These are phyloP conservation scores for Clohesyomyces aquaticus DNA, from an alignment of 495 filamentous ascomycete species.

Conservation along the genomic window DNA sequence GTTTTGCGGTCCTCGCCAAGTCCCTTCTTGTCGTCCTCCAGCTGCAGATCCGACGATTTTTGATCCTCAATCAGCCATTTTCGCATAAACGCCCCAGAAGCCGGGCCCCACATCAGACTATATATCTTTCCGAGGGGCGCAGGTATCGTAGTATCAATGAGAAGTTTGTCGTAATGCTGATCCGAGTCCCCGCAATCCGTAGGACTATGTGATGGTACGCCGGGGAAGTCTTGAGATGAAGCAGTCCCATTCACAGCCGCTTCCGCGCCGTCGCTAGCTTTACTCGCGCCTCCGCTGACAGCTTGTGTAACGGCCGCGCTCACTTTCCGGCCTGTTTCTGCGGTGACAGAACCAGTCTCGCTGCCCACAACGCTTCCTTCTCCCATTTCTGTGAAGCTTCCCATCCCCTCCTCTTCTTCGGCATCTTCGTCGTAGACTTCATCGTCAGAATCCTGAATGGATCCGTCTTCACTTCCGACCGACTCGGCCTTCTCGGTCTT, in stretches of 20 bases:
- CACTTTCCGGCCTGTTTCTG: slow-evolving; percentile 65
- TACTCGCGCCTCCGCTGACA: slow-evolving; percentile 45
- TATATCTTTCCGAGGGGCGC: slow-evolving; percentile 94
- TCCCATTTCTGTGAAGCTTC: slow-evolving; percentile 63
- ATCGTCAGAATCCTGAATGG: slow-evolving; percentile 60
- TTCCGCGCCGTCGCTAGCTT: slow-evolving; percentile 58
- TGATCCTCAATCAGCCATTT: slow-evolving; percentile 86
- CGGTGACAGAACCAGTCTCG: slow-evolving; percentile 59
- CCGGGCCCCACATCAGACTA: slow-evolving; percentile 79
- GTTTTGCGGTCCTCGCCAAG: slow-evolving; percentile 72
- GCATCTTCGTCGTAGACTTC: slow-evolving; percentile 67
- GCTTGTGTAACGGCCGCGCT: slow-evolving; percentile 61
- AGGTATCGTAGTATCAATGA: slow-evolving; percentile 83
- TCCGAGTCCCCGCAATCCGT: slow-evolving; percentile 80
- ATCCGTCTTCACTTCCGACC: slow-evolving; percentile 58
- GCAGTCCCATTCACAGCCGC: slow-evolving; percentile 58
- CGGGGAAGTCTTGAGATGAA: slow-evolving; percentile 73
- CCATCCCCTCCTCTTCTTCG: slow-evolving; percentile 62
- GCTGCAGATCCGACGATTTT: slow-evolving; percentile 82
- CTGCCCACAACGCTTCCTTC: slow-evolving; percentile 66
- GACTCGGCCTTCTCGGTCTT: slow-evolving; percentile 83
- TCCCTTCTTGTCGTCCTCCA: slow-evolving; percentile 79
- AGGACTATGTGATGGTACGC: slow-evolving; percentile 77
- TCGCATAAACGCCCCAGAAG: slow-evolving; percentile 74
- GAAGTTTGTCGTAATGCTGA: slow-evolving; percentile 78